Evolutionary conservation across 176 grass and related monocot species (phyloP).

Genomic region (Lolium rigidum): DNA sequence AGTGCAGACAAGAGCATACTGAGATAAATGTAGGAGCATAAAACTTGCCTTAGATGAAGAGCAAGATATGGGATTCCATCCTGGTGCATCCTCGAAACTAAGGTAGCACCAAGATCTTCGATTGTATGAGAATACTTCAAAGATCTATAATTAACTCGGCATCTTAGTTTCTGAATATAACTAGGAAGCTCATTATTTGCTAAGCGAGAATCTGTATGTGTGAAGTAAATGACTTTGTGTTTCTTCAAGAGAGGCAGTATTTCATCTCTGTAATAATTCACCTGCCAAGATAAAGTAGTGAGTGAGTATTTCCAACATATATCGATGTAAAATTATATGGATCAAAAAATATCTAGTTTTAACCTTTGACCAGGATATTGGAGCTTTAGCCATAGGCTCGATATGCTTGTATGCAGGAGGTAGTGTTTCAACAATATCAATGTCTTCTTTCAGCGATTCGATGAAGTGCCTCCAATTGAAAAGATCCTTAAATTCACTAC

Average conservation of each 20-base stretch:
- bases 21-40: constrained; percentile 24
- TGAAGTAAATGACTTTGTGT: constrained; percentile 97
- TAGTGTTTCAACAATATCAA: constrained; percentile 90
- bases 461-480: constrained; percentile 99
- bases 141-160: constrained; percentile 86
- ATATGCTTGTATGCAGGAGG: constrained; percentile 64
- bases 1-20: constrained; percentile 25
- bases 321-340: constrained; percentile 26
- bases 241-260: constrained; percentile 86
- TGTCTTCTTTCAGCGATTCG: constrained; percentile 88
- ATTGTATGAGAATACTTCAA: constrained; percentile 90
- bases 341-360: background rate
- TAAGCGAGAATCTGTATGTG: constrained; percentile 96
- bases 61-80: constrained; percentile 86
- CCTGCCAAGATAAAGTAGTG: constrained; percentile 55
- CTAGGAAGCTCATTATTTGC: constrained; percentile 93
- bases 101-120: constrained; percentile 79
- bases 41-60: constrained; percentile 94
- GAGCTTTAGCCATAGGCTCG: constrained; percentile 88
- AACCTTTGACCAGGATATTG: constrained; percentile 99
- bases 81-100: constrained; percentile 85
- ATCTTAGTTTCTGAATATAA: constrained; percentile 97
- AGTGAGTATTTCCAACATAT: constrained; percentile 39
- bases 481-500: constrained; percentile 98
- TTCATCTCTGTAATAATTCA: constrained; percentile 94